Conservation (phyloP, 805 yeast genomes). For the Ogataea thermomethanolica region DNA sequence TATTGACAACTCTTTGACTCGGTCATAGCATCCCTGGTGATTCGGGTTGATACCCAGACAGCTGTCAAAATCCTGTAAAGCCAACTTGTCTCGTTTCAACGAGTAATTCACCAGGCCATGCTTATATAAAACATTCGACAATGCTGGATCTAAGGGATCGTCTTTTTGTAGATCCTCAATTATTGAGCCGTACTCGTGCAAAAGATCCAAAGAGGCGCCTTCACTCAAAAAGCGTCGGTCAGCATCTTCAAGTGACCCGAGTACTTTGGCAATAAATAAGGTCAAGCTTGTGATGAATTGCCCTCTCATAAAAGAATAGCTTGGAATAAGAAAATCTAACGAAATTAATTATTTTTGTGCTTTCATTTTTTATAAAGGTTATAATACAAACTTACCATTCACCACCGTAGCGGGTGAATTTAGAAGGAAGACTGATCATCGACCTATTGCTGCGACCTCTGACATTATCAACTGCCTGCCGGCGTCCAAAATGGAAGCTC, state of each 20-base stretch:
- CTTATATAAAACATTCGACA: slow-evolving; percentile 51
- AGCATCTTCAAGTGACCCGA: slow-evolving; percentile 7
- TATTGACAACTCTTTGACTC: slow-evolving; percentile 46
- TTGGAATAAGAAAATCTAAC: too few species aligned
- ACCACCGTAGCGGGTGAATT: slow-evolving; percentile 32
- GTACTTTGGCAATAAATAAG: too few species aligned
- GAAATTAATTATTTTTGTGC: neutral
- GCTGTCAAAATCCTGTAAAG: slow-evolving; percentile 49
- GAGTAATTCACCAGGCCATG: slow-evolving; percentile 60
- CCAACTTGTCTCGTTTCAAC: slow-evolving; percentile 49
- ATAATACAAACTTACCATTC: slow-evolving; percentile 22
- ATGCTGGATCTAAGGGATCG: slow-evolving; percentile 10
- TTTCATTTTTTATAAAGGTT: slow-evolving; percentile 3
- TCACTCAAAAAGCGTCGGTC: slow-evolving; percentile 18
- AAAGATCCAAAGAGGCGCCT: slow-evolving; percentile 30
- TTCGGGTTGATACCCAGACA: slow-evolving; percentile 36
- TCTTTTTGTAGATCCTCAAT: slow-evolving; percentile 17
- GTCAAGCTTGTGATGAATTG: too few species aligned
- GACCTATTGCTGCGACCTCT: slow-evolving; percentile 26
- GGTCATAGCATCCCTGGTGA: slow-evolving; percentile 46
- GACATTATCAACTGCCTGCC: slow-evolving; percentile 10
- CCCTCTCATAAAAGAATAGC: too few species aligned
- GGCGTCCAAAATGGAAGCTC: slow-evolving; percentile 31
- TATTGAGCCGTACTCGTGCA: slow-evolving; percentile 31
- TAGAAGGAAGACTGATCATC: slow-evolving; percentile 31